Base-by-base conservation (phyloP, 768 basidiomycete species). In the Solioccasus polychromus region DNA sequence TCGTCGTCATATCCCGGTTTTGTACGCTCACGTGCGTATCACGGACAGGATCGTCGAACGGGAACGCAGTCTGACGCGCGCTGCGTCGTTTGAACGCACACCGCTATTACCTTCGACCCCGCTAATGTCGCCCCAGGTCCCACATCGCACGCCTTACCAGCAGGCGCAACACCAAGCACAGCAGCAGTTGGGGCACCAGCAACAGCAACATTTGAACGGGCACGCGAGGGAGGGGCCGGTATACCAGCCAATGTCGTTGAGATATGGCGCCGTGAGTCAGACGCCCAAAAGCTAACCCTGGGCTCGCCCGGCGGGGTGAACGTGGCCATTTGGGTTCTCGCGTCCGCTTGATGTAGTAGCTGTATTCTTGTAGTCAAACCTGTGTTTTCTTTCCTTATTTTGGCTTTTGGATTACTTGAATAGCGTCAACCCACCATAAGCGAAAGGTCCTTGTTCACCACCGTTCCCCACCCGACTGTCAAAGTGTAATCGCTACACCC, bases 1-100 rank as follows among this genome's bases (percentile, higher is more conserved):
- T 15, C 35, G 2, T 26, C 9, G 9, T 15, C 30, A 5, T 15
- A 31, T 11, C 26, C 11, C 26, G 7, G 26, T 26, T 11, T 6
- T 26, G 26, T 5, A 30, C 15, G 24, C 23, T 22, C 7, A n/a
- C 25, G 32, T 26, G 29, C 24, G 17, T 19, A 1, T 17, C 2
- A 25, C 5, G 3, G 9, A 20, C 47, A 80, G 80, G 17, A 80
- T 82, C 42, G 79, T 82, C 28, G 79, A 82, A 59, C 73, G 76
- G 7, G 71, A 77, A 53, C 70, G 73, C 20, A 64, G 59, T 23
- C 40, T 66, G 2, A 59, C 67, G 9, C 66, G 68, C 7, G 20
- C 51, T 9, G 36, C 46, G 4, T 54, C 63, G 1, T 40, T 39
- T 10, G 74, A 77, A 39, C 63, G 62, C 4, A 62, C 66, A 17